Evolutionary conservation across 495 filamentous ascomycete species (phyloP).

Genomic region (Jackrogersella multiformis): DNA sequence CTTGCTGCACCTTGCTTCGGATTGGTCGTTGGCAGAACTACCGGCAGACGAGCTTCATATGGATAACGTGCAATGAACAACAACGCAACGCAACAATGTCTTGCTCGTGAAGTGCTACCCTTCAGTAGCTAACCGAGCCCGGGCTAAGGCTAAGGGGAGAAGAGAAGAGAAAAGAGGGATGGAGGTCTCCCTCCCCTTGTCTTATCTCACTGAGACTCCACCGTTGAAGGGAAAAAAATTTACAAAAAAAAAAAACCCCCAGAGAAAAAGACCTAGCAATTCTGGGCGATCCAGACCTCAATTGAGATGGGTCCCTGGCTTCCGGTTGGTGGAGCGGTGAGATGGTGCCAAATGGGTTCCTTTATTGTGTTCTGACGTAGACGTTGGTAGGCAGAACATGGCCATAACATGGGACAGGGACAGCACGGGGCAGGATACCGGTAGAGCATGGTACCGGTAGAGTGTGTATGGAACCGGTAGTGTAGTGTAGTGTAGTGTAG

Average conservation of each 20-base stretch:
- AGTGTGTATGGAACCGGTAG: not conserved
- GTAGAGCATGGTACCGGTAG: not conserved
- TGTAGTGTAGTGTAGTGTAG: too few relatives aligned
- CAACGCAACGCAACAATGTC: constrained; percentile 32
- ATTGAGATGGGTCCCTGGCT: constrained; percentile 30
- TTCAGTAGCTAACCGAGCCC: constrained; percentile 32
- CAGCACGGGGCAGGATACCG: not conserved
- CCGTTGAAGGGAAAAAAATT: constrained; percentile 26
- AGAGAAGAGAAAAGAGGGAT: not conserved
- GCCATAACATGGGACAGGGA: not conserved
- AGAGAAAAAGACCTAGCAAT: constrained; percentile 30
- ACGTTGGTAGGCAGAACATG: constrained; percentile 14
- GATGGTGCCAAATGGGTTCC: constrained; percentile 23
- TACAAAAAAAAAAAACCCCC: constrained; percentile 31
- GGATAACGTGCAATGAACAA: constrained; percentile 39
- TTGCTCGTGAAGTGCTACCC: constrained; percentile 36
- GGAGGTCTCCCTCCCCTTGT: constrained; percentile 13
- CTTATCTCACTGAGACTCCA: constrained; percentile 40
- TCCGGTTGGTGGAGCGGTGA: constrained; percentile 42
- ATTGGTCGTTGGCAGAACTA: constrained; percentile 38
- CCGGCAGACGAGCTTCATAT: constrained; percentile 41
- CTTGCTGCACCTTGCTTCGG: constrained; percentile 25
- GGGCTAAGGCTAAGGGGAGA: constrained; percentile 2
- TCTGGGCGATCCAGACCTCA: constrained; percentile 40
- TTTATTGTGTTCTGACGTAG: constrained; percentile 41